Evolutionary conservation across 257 asterid species (phyloP), one percentile per base, ranked within the genome.

Genomic region (Solanum acaule): DNA sequence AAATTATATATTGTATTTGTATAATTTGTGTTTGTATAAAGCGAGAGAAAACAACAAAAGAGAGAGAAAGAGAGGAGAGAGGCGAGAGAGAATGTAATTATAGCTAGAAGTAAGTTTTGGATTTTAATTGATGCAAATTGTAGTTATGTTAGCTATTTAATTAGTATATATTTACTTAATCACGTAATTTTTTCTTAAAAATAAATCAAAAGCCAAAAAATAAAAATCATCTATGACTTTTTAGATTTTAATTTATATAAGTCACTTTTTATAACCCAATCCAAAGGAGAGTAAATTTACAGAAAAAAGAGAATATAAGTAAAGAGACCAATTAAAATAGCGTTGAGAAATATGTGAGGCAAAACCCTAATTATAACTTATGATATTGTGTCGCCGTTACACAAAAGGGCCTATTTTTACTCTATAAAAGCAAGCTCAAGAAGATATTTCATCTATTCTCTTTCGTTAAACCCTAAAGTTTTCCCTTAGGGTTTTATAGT

Each of bases 401-500:
- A 49, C 31, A 31, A 82, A 61, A 18, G 23, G 42, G 86, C 37
- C 70, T 18, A 18, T 15, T 5, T 49, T 49, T 82, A n/a, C 86
- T 31, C 86, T 82, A 82, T 82, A 82, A 46, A 82, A 82, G 1
- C 31, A 29, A 82, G 44, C 70, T 82, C 16, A 49, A 49, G 18
- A 31, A 49, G 34, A 29, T 82, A 82, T 82, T 77, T 49, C 37
- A 20, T 34, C 9, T 6, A 61, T 18, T 9, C 22, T 29, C 83
- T 31, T 22, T 42, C 86, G 86, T 76, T 72, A 79, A 91, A 88
- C 90, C 91, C 92, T 87, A 87, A 52, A 82, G 40, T 46, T 49
- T 14, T 29, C 20, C 25, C 23, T 59, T 86, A 90, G 92, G 90
- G 92, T 90, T 90, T 82, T 85, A 6, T 86, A 82, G 40, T 7